Evolutionary conservation across 1,284 basidiomycete species (phyloP), one percentile per base, ranked within the genome.

Genomic region (Ganoderma leucocontextum): DNA sequence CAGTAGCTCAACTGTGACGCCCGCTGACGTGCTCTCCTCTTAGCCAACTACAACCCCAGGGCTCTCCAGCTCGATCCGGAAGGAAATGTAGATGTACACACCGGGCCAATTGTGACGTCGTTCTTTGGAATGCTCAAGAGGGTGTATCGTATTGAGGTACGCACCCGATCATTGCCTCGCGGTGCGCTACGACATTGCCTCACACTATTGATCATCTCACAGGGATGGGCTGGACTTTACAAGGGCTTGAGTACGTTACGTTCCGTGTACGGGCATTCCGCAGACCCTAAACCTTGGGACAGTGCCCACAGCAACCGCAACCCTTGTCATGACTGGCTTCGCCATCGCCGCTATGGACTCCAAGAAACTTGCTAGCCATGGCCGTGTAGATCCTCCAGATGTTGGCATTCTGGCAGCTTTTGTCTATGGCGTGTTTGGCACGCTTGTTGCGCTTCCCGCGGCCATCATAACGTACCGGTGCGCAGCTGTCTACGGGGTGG

Each of bases 21-120:
- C 10, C n/a, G 39, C 60, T 68, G 57, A 63, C 64, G 44, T 60
- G 47, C n/a, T 41, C 38, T 41, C 13, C 38, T 15, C 15, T 13
- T 49, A 75, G 92, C 92, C 33, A 93, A 93, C 75, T 94, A 92
- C 81, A 93, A 92, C 75, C 92, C 92, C 3, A 92, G 91, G 77
- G 93, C 92, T 42, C 88, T 96, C 19, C 93, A 93, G 52, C 84
- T 97, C 41, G 95, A 96, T 79, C 82, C 86, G 42, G 92, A 94
- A 76, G 92, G 91, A 29, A 90, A 86, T 65, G 89, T 87, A n/a
- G 85, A 90, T 76, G 89, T 91, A 0, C 89, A 93, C 74, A 92
- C 91, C 5, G 92, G 92, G 12, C 90, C 90, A 67, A 85, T 91
- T 19, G 84, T 93, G 62, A 86, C 85, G 2, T 81, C 82, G 1